phyloP scores from a whole-genome alignment of 352 stramenopile genomes.

The Thraustotheca clavata region DNA sequence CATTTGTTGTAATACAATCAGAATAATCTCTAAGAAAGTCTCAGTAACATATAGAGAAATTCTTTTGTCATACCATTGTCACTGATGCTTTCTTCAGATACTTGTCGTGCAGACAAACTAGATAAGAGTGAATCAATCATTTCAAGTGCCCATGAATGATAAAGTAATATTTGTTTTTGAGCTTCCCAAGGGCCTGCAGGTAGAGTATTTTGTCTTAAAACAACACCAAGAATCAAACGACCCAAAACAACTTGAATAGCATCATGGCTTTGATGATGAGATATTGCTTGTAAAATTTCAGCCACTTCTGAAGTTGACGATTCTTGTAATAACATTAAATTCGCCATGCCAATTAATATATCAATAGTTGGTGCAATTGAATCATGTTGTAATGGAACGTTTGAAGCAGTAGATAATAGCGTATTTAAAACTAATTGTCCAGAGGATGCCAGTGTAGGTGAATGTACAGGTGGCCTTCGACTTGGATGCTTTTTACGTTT shows the following conservation, averaged over 20 bases:
- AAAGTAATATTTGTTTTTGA: not conserved
- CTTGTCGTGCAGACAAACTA: not conserved
- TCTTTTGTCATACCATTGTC: too few species aligned
- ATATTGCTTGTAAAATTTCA: not conserved
- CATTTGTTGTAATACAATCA: constrained; percentile 48
- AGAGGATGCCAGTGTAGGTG: not conserved
- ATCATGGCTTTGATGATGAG: not conserved
- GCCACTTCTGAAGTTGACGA: not conserved
- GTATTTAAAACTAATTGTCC: not conserved
- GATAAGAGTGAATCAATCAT: not conserved
- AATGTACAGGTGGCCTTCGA: not conserved
- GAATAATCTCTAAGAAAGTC: constrained; percentile 24
- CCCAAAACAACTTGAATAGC: not conserved
- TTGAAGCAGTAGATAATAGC: not conserved
- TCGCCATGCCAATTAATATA: not conserved
- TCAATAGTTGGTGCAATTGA: constrained; percentile 3
- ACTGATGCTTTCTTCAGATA: too few species aligned
- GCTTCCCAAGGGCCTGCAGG: constrained; percentile 8
- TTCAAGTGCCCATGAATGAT: constrained; percentile 7
- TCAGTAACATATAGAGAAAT: constrained; percentile 43
- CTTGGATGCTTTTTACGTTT: constrained; percentile 14
- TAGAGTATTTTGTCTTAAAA: constrained; percentile 3
- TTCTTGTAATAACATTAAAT: constrained; percentile 8
- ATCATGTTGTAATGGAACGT: not conserved
- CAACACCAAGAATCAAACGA: constrained; percentile 2